Base-by-base conservation (phyloP, 1,284 basidiomycete genomes). In the Hemileccinum hortonii region DNA sequence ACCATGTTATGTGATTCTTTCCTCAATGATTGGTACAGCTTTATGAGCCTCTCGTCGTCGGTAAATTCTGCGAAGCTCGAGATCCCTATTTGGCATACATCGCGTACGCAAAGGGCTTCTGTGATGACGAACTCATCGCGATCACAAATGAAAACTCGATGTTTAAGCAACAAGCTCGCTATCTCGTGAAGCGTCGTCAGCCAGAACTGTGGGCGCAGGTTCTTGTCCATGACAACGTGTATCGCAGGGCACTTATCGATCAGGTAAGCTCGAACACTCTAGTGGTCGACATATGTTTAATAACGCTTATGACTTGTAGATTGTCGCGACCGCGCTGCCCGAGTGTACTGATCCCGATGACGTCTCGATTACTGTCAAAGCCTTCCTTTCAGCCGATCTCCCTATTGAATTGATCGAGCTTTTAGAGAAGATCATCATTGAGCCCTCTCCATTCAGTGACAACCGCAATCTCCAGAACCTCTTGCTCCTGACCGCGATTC, bases 101-200 rank as follows among this genome's bases (percentile, higher is more conserved):
- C 65, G 97, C 97, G 2, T 99, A 99, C 70, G 97, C 97, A 49
- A 99, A 99, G 74, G 97, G 97, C 60, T 91, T 98, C 76, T 99
- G 97, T 68, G 97, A 99, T 62, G 94, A 99, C 12, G 97, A 99
- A 74, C 83, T 99, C 61, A 94, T 99, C 69, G 73, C 84, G 32
- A 96, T 99, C 72, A 99, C 97, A 50, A 99, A 99, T 70, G 96
- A 98, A 63, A 99, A 99, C 77, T 90, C 94, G 32, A 99, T 99
- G 97, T 99, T 97, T 84, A 99, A 99, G 77, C 96, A 99, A 69
- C 97, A 99, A 74, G 92, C 97, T 49, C 87, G 97, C 37, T 99
- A 99, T 75, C 86, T 99, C 57, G 93, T 98, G 69, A 98, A 96
- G 76, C 87, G 97, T 60, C 91, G 96, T 57, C 89, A 95, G 59